phyloP scores from a whole-genome alignment of 192 early-diverging fungal species.

The Backusella australiensis region DNA sequence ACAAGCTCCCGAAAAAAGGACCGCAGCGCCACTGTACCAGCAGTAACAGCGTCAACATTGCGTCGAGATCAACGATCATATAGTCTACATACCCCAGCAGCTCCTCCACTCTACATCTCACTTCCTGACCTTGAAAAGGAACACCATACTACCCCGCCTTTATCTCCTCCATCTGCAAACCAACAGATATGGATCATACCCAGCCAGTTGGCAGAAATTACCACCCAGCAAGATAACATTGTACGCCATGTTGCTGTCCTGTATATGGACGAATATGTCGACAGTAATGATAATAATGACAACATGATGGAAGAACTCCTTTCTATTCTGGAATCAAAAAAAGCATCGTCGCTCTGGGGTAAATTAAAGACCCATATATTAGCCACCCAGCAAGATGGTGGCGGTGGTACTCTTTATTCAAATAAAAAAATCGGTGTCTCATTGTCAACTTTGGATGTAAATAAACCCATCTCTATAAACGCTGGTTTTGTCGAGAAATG shows the following conservation, averaged over 20 bases:
- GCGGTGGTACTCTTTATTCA: not conserved
- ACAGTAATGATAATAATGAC: not conserved
- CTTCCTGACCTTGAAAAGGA: constrained; percentile 10
- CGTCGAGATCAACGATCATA: not conserved
- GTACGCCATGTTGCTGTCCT: constrained; percentile 6
- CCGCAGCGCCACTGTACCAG: not conserved
- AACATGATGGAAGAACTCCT: not conserved
- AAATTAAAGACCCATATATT: constrained; percentile 17
- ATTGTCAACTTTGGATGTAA: not conserved
- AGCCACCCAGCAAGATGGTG: not conserved
- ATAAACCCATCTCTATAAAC: not conserved
- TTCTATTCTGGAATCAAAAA: constrained; percentile 2
- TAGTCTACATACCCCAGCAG: not conserved
- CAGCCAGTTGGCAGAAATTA: not conserved
- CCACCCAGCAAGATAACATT: not conserved
- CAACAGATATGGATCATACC: constrained; percentile 9
- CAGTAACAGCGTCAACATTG: not conserved
- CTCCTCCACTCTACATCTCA: not conserved
- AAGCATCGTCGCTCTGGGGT: constrained; percentile 15
- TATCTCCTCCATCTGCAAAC: constrained; percentile 11
- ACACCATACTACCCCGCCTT: not conserved
- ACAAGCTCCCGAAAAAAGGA: not conserved
- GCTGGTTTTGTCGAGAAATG: not conserved
- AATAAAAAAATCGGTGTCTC: constrained; percentile 11
- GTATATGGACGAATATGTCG: not conserved